Percentiles rank a stretch among this genome's conserved stretches.
Conservation (phyloP, 192 early-diverging fungal genomes). For the Umbelopsis ramanniana region DNA sequence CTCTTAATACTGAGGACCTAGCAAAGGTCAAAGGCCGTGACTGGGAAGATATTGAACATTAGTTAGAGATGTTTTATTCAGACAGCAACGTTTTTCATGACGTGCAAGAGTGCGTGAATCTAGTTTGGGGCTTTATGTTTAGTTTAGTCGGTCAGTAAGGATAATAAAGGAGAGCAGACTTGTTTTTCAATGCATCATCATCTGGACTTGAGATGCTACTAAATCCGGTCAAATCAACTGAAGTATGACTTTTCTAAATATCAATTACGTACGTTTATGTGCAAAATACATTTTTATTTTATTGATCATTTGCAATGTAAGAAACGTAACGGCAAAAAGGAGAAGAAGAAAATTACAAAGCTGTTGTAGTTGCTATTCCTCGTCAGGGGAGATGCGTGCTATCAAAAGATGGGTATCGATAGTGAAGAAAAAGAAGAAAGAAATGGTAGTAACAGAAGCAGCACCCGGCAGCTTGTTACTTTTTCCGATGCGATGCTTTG, state of each 20-base stretch:
- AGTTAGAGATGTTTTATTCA: background rate
- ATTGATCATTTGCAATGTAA: background rate
- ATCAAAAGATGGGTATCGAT: background rate
- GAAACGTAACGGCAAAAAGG: background rate
- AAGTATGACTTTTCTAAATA: no score
- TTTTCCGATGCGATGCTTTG: background rate
- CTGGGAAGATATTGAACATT: conserved; percentile 76
- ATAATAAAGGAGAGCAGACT: no score
- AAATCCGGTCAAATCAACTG: no score
- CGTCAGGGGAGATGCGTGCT: background rate
- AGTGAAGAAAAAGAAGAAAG: background rate
- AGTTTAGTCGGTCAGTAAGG: background rate
- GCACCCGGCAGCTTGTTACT: background rate
- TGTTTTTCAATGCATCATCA: no score
- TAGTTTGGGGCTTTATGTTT: background rate
- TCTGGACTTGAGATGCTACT: no score
- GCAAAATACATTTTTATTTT: conserved; percentile 2
- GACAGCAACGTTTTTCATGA: no score
- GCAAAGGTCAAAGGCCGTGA: conserved; percentile 78
- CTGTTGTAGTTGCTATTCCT: background rate
- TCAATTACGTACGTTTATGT: background rate
- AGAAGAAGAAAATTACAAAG: background rate
- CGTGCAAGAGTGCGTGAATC: no score
- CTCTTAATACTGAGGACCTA: conserved; percentile 63
- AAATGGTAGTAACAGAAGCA: background rate